A percentile compares a stretch with the other conserved stretches of the same genome.
Evolutionary conservation across 805 yeast species (phyloP).

Genomic region (Ogataea ramenticola): DNA sequence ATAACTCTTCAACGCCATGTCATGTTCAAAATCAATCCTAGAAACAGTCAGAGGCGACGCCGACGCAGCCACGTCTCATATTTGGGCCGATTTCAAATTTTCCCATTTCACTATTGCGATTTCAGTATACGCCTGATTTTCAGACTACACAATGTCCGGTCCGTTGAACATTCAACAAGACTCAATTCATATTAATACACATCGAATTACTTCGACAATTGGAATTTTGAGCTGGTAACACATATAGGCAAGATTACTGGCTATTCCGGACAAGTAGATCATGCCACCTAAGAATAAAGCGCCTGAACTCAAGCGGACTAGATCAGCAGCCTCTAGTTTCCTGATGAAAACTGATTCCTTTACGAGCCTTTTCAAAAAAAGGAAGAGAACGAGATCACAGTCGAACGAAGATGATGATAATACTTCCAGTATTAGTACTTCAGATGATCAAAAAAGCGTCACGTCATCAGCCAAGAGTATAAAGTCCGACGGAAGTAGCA

Average conservation of each 20-base stretch:
- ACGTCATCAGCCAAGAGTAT: neutral
- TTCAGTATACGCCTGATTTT: no score
- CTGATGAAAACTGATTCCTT: constrained; percentile 15
- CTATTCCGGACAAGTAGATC: neutral
- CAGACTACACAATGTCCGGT: no score
- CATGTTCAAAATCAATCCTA: no score
- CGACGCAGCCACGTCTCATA: no score
- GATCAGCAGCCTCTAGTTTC: constrained; percentile 4
- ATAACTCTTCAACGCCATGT: no score
- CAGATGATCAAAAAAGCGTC: neutral
- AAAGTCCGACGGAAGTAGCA: constrained; percentile 2
- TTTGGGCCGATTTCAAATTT: no score
- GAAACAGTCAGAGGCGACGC: no score
- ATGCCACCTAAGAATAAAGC: neutral
- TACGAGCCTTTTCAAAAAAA: constrained; percentile 15
- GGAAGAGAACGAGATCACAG: constrained; percentile 8
- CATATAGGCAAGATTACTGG: no score
- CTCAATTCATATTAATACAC: neutral
- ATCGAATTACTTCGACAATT: neutral
- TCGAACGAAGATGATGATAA: constrained; percentile 4
- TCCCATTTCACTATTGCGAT: no score
- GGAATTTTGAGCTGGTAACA: no score
- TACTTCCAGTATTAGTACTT: neutral
- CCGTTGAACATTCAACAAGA: no score
- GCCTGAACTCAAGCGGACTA: neutral